A percentile compares a stretch with the other conserved stretches of the same genome.
phyloP scores from a whole-genome alignment of 192 early-diverging fungal species.

The Backusella morwellensis region DNA sequence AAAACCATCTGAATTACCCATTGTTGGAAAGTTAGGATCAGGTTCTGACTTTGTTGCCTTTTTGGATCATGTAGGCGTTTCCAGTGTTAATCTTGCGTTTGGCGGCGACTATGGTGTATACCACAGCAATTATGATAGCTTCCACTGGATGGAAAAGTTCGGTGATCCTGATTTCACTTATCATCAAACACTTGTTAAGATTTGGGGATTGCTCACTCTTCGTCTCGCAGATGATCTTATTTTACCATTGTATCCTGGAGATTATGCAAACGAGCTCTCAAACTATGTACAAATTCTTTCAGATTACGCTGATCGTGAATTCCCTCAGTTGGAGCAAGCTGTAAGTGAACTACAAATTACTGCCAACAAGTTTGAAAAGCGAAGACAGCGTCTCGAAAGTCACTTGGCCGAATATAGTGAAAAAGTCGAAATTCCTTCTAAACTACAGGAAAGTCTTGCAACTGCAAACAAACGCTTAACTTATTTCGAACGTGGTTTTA shows the following conservation, averaged over 20 bases:
- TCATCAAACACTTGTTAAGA: conserved; percentile 43
- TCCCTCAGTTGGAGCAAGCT: conserved; percentile 11
- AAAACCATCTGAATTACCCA: not conserved
- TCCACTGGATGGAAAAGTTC: conserved; percentile 56
- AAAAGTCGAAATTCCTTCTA: not conserved
- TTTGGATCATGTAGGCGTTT: conserved; percentile 60
- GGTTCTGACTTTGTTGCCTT: conserved; percentile 62
- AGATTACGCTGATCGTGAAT: not conserved
- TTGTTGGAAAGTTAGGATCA: conserved; percentile 40
- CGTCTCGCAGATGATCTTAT: conserved; percentile 44
- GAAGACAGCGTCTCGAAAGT: conserved; percentile 32
- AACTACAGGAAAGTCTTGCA: conserved; percentile 36
- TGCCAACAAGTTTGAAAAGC: conserved; percentile 18
- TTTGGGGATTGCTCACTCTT: conserved; percentile 47
- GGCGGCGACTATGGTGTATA: conserved; percentile 49
- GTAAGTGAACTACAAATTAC: not conserved
- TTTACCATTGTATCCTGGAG: conserved; percentile 32
- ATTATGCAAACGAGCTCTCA: conserved; percentile 44
- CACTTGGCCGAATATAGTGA: conserved; percentile 36
- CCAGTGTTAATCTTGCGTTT: conserved; percentile 55
- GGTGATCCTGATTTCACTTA: conserved; percentile 54
- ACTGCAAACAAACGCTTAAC: conserved; percentile 45
- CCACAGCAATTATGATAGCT: conserved; percentile 66
- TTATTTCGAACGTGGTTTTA: conserved; percentile 53
- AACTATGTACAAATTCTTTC: conserved; percentile 33